Base-by-base conservation (phyloP, 148 eudicot genomes). In the Chenopodium formosanum region DNA sequence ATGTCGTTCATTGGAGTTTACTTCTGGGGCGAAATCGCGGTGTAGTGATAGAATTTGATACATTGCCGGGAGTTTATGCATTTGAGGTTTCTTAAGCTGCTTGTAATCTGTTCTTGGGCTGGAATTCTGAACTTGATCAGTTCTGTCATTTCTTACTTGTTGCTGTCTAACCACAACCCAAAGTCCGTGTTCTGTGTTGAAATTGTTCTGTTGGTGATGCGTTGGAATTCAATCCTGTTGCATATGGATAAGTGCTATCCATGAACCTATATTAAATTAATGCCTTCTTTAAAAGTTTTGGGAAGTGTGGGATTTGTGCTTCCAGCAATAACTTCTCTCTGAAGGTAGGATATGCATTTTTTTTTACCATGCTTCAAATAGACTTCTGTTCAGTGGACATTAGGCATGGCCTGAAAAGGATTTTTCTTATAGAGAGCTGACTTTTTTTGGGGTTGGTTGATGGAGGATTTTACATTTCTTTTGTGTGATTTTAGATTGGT, bases 11-110 rank as follows among this genome's bases (percentile, higher is more conserved):
- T 69, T 58, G 23, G 17, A 11, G 27, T 4, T 71, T 47, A 19
- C 20, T 22, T 40, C 44, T 40, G 44, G 44, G 44, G 44, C 1
- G 44, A 40, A 40, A 40, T 6, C 44, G 23, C 3, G 31, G 2
- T 52, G 29, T 66, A 1, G 40, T 25, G 69, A 79, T 53, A 16
- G 72, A n/a, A 52, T 63, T 56, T 74, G 62, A 25, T 65, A 63
- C 72, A 64, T 78, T 74, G 73, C 66, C 37, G 74, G 65, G 50
- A 60, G 29, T 50, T 31, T 53, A 16, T 50, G 25, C 56, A 31
- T 44, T 46, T 47, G 44, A 48, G 58, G 79, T 48, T 67, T 44
- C 27, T 70, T 22, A n/a, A 75, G 65, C 76, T 79, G n/a, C 29
- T 37, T 66, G 20, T 65, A 40, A 31, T 75, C 23, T 68, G 11